phyloP scores from a whole-genome alignment of 2,329 filamentous ascomycete genomes.

The Arthrobotrys musiformis region DNA sequence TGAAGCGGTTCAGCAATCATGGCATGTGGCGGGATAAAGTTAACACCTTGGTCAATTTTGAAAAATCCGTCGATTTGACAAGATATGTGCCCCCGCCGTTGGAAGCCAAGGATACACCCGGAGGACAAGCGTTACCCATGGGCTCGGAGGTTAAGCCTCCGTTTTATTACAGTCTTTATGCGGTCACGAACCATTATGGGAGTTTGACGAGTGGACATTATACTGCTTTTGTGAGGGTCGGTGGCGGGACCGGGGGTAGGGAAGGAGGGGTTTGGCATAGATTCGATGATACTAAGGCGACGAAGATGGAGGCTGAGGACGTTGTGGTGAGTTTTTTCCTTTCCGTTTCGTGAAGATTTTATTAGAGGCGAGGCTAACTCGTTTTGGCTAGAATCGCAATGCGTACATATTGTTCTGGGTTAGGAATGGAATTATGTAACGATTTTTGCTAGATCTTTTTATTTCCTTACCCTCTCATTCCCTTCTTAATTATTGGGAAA shows the following conservation, averaged over 20 bases:
- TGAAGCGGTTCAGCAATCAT: constrained; percentile 75
- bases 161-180: constrained; percentile 85
- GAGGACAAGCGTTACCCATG: constrained; percentile 59
- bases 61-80: constrained; percentile 75
- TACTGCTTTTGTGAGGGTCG: constrained; percentile 74
- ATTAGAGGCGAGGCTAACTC: not conserved
- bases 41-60: constrained; percentile 78
- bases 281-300: constrained; percentile 78
- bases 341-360: too few relatives aligned
- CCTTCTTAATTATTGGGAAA: too few relatives aligned
- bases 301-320: constrained; percentile 57
- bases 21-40: constrained; percentile 73
- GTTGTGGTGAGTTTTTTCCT: constrained; percentile 57
- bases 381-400: constrained; percentile 56
- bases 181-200: constrained; percentile 81
- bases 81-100: constrained; percentile 66
- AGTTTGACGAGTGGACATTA: constrained; percentile 82
- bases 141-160: constrained; percentile 67
- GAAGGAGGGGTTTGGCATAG: constrained; percentile 77
- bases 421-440: constrained; percentile 59
- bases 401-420: constrained; percentile 60
- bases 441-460: not conserved
- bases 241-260: constrained; percentile 63
- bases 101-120: constrained; percentile 59
- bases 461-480: too few relatives aligned